Conservation (phyloP, 352 stramenopile genomes). For the Phytophthora crassamura region DNA sequence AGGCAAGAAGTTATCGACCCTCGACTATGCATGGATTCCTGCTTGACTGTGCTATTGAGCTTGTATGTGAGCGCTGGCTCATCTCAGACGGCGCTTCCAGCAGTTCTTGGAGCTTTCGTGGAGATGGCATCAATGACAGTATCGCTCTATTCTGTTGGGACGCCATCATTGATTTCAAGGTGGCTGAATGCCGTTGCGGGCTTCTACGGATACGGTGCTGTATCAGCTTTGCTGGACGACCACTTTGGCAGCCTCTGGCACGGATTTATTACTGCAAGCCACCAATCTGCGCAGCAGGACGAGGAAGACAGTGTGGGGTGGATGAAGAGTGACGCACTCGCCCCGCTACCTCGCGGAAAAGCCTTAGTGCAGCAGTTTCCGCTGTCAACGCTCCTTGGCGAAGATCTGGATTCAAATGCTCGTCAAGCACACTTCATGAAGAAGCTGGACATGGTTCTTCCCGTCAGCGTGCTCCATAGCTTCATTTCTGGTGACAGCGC, state of each 20-base stretch:
- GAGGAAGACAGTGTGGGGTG: slow-evolving; percentile 25
- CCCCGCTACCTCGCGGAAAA: slow-evolving; percentile 28
- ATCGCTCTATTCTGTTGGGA: slow-evolving; percentile 44
- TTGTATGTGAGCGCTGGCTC: slow-evolving; percentile 77
- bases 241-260: slow-evolving; percentile 76
- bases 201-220: slow-evolving; percentile 57
- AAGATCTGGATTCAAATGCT: slow-evolving; percentile 25
- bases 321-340: slow-evolving; percentile 26
- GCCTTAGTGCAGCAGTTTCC: slow-evolving; percentile 49
- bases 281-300: slow-evolving; percentile 5
- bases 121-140: slow-evolving; percentile 47
- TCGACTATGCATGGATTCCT: slow-evolving; percentile 42
- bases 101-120: slow-evolving; percentile 60
- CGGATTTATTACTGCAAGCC: slow-evolving; percentile 34
- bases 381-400: slow-evolving; percentile 33
- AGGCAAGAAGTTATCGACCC: slow-evolving; percentile 19
- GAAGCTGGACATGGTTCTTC: slow-evolving; percentile 62
- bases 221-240: slow-evolving; percentile 59
- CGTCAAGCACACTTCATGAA: slow-evolving; percentile 25
- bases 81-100: slow-evolving; percentile 56
- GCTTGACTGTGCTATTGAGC: slow-evolving; percentile 55
- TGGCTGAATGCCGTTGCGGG: slow-evolving; percentile 57
- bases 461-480: slow-evolving; percentile 50
- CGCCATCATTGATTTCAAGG: slow-evolving; percentile 42
- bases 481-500: slow-evolving; percentile 35